Evolutionary conservation across 257 asterid species (phyloP).

Genomic region (Capsicum chinense): DNA sequence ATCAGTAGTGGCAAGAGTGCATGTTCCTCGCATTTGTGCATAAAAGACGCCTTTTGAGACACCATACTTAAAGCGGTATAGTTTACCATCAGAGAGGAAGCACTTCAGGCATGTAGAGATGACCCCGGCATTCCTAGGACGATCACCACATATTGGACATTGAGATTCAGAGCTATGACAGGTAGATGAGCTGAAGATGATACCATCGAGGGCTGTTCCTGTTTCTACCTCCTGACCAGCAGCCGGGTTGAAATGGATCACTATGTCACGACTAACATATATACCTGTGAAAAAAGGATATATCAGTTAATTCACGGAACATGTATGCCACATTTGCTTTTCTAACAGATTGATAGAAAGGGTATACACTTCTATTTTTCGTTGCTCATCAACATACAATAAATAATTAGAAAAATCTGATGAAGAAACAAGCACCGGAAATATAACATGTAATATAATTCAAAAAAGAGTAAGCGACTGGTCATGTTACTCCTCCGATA

Average conservation of each 20-base stretch:
- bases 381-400: too few relatives aligned
- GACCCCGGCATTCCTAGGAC: constrained; percentile 57
- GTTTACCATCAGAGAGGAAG: constrained; percentile 70
- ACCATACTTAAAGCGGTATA: constrained; percentile 60
- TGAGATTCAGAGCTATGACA: constrained; percentile 49
- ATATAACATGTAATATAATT: too few relatives aligned
- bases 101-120: constrained; percentile 88
- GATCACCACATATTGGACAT: constrained; percentile 87
- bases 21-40: constrained; percentile 80
- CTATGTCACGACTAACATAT: constrained; percentile 65
- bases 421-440: too few relatives aligned
- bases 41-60: constrained; percentile 57
- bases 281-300: constrained; percentile 45
- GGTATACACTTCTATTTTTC: too few relatives aligned
- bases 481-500: too few relatives aligned
- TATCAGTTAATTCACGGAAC: not conserved
- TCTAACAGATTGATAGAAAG: not conserved
- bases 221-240: constrained; percentile 81
- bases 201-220: constrained; percentile 64
- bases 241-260: constrained; percentile 83
- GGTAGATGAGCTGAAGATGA: constrained; percentile 72
- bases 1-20: constrained; percentile 70
- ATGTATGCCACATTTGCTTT: not conserved
- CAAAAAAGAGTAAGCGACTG: too few relatives aligned
- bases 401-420: too few relatives aligned